Base-by-base conservation (phyloP, 148 eudicot species). In the Polygonum aviculare region DNA sequence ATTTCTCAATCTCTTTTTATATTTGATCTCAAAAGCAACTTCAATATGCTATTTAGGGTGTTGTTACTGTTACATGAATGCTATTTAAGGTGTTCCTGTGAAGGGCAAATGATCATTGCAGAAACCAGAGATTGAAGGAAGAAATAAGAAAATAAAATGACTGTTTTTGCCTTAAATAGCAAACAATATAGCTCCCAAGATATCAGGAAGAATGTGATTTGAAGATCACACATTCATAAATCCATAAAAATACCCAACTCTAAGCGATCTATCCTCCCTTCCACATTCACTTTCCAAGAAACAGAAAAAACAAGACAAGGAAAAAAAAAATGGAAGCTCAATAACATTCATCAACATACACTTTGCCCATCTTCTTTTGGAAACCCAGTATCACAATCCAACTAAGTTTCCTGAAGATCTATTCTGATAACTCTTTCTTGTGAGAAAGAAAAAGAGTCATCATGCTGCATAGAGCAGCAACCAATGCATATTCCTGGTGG, bases 401-500 rank as follows among this genome's bases (percentile, higher is more conserved):
- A 18, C 71, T 35, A 65, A 65, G 41, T 65, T 67, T 67, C 45
- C 45, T 67, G 72, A 67, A 26, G 69, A 22, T 9, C 36, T 51
- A 60, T 67, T 35, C 72, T 36, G 45, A 15, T 44, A 65, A 31
- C 41, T 65, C 4, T 65, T 36, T 65, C 71, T 65, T 65, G 67
- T 26, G 71, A 65, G 63, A 48, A 38, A 44, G 72, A 65, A 77
- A 77, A 51, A 67, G 54, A 80, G 63, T 16, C 74, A 76, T 76
- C 31, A 76, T 76, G 78, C 78, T 76, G 78, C 71, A 76, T 63
- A 41, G 78, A 21, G 78, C 78, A 76, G 78, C 78, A 26, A 41
- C 39, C 26, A 76, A 76, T 62, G 78, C 78, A 14, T 76, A 76
- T 76, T 76, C 78, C 65, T 76, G 78, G 78, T 76, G 78, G 78